Percentiles rank a stretch among this genome's conserved stretches.
phyloP scores from a whole-genome alignment of 768 basidiomycete species.

The Chalciporus chontae region DNA sequence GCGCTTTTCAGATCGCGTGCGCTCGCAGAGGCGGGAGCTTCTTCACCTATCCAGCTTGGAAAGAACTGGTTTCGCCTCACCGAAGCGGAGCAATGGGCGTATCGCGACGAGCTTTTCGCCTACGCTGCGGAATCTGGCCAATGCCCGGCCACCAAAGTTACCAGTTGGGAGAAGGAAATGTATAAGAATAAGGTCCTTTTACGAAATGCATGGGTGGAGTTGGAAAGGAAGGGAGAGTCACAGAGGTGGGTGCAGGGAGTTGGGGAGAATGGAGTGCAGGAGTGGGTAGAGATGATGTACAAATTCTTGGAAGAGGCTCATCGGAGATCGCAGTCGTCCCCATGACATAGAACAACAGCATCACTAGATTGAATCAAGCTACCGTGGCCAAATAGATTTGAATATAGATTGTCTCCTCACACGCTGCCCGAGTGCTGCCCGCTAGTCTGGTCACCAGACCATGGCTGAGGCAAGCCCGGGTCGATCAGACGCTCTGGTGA shows the following conservation, averaged over 20 bases:
- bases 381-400: too few relatives aligned
- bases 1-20: conserved; percentile 47
- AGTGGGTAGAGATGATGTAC: conserved; percentile 57
- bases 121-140: conserved; percentile 39
- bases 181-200: conserved; percentile 47
- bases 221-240: conserved; percentile 56
- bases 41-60: conserved; percentile 40
- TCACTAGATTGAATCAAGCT: too few relatives aligned
- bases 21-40: conserved; percentile 33
- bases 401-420: too few relatives aligned
- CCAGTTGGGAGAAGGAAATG: conserved; percentile 57
- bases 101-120: conserved; percentile 55
- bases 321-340: neutral
- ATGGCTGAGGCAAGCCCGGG: too few relatives aligned
- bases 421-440: too few relatives aligned
- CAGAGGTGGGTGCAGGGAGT: conserved; percentile 59
- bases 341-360: too few relatives aligned
- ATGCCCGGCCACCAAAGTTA: conserved; percentile 35
- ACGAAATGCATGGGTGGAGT: conserved; percentile 52
- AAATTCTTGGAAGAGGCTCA: conserved; percentile 32
- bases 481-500: too few relatives aligned
- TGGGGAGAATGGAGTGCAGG: conserved; percentile 50
- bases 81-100: conserved; percentile 58
- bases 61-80: conserved; percentile 56
- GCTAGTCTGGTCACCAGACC: too few relatives aligned